Percentiles rank a stretch among this genome's conserved stretches.
phyloP scores from a whole-genome alignment of 2,329 filamentous ascomycete species.

The Graphium sp. region DNA sequence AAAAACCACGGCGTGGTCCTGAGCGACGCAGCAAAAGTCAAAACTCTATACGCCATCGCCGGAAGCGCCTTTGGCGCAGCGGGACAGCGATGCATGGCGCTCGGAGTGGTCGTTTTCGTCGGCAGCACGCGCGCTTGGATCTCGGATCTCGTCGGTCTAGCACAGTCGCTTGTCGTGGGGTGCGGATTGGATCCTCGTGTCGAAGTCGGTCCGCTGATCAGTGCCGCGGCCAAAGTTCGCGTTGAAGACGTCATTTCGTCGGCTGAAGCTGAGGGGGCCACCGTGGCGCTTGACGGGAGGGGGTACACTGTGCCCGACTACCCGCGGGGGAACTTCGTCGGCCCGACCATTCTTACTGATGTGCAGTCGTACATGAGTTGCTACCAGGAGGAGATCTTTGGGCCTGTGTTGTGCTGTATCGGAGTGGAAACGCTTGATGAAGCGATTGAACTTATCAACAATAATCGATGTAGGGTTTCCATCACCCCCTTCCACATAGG shows the following conservation, averaged over 20 bases:
- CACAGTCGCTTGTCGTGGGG: constrained; percentile 28
- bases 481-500: background rate
- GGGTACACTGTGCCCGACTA: constrained; percentile 7
- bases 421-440: constrained; percentile 9
- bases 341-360: constrained; percentile 9
- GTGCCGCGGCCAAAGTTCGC: constrained; percentile 7
- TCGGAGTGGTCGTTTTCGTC: constrained; percentile 47
- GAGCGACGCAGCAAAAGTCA: constrained; percentile 54
- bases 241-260: constrained; percentile 8
- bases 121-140: constrained; percentile 52
- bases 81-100: constrained; percentile 53
- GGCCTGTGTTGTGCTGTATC: constrained; percentile 10
- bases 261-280: constrained; percentile 9
- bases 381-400: constrained; percentile 13
- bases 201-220: constrained; percentile 10
- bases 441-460: constrained; percentile 11
- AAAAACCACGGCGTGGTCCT: constrained; percentile 55
- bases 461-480: constrained; percentile 11
- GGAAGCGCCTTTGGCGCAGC: constrained; percentile 54
- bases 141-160: constrained; percentile 42
- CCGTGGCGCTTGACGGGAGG: constrained; percentile 10
- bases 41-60: constrained; percentile 46
- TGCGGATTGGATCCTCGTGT: constrained; percentile 7
- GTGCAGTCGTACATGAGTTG: constrained; percentile 9
- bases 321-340: constrained; percentile 11